Base-by-base conservation (phyloP, 2,329 filamentous ascomycete species). In the Penicillium sp. region DNA sequence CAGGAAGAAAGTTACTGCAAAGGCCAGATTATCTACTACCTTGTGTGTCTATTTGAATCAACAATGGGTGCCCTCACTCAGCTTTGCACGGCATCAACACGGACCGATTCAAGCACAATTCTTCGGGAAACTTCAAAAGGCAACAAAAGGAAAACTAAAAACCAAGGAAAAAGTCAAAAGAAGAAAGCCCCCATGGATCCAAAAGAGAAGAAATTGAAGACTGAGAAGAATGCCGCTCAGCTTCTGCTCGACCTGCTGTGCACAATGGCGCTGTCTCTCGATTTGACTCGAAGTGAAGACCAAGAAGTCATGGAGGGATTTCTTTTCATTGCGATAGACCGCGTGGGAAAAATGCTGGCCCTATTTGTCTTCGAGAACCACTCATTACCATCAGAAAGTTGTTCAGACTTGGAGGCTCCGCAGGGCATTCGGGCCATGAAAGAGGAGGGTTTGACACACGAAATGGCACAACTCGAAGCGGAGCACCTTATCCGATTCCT, bases 241-340 rank as follows among this genome's bases (percentile, higher is more conserved):
- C 53, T 55, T 1, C 53, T 76, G 5, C 57, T 54, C 27, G 57
- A 60, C n/a, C 26, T 73, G 1, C 58, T 75, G 9, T 62, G 57
- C 37, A 65, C 49, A 2, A 73, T 76, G 69, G 58, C 67, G 2
- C 49, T 64, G 9, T 69, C 65, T 6, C 60, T 75, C 9, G 66
- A 73, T 43, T 43, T 61, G 7, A 45, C 56, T 1, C 60, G 61
- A 43, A 15, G 55, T 22, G 64, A 63, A 14, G 70, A 76, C 23
- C 62, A 65, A 20, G 61, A 69, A 15, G 54, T 78, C 5, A 61
- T 79, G 15, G 77, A 79, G 63, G 77, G 77, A 0, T 71, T 75
- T 26, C 60, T 79, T 7, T 76, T 65, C 43, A 49, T 70, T 9
- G 52, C 76, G 4, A 60, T 79, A 1, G 59, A 69, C 29, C 72